Base-by-base conservation (phyloP, 2,329 filamentous ascomycete species). In the Fusarium oligoseptatum region DNA sequence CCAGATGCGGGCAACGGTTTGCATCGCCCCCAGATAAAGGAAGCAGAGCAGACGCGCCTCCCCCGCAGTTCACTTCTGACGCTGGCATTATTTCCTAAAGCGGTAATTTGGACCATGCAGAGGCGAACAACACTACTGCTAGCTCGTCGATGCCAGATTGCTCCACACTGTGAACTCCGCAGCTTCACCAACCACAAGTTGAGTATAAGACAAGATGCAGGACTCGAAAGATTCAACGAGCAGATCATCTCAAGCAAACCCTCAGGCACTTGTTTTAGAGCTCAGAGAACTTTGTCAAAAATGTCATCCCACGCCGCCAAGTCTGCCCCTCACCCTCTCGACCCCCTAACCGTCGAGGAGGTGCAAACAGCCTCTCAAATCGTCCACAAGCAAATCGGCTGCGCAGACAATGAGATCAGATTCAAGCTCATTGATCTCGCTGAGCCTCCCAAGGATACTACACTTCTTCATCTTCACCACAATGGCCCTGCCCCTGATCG, bases 391-490 rank as follows among this genome's bases (percentile, higher is more conserved):
- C 55, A 68, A 2, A 17, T 68, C 14, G 36, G 52, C 39, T 57
- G 43, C 45, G 45, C 20, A 3, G 22, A n/a, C 9, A 65, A 43
- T 8, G 48, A 68, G n/a, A 61, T 65, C 22, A 39, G 65, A 12
- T 71, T 71, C 68, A 71, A 71, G 39, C 36, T 71, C 2, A 20
- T 71, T 43, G 68, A 71, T 17, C 56, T 71, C 14, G 43, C 65
- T 17, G 68, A 71, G 20, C 68, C 68, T 56, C 52, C 60, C 4
- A 71, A 71, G 22, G 56, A 55, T 17, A 6, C 22, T 4, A 61
- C 68, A 1, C 43, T 71, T 48, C 36, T 7, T 2, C 57, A 71
- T 17, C 60, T 71, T 34, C 65, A 68, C 34, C 65, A 64, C 10
- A n/a, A 52, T 24, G 68, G 56, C 5, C 60, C 64, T 3, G 60